These are phyloP conservation scores for Solioccasus polychromus DNA, from an alignment of 768 basidiomycete species.

Conservation along the genomic window DNA sequence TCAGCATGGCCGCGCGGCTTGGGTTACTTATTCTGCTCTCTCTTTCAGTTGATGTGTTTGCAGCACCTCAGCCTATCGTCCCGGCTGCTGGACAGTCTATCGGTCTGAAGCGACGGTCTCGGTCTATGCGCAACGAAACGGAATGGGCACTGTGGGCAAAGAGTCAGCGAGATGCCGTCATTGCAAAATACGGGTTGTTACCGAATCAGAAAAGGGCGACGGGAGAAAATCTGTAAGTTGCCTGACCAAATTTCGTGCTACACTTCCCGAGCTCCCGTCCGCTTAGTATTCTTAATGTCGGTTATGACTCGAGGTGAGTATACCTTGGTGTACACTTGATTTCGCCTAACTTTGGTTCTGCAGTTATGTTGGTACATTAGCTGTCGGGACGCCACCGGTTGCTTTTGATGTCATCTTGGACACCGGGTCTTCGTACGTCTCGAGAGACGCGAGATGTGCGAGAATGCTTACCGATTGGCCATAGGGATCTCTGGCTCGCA, in stretches of 20 bases:
- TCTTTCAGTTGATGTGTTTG: conserved; percentile 11
- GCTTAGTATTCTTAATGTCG: conserved; percentile 58
- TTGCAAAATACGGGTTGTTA: conserved; percentile 45
- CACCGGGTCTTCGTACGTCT: conserved; percentile 42
- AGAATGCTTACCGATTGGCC: conserved; percentile 21
- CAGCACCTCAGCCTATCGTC: conserved; percentile 4
- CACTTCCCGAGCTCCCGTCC: conserved; percentile 2
- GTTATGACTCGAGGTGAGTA: conserved; percentile 56
- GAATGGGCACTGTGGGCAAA: conserved; percentile 40
- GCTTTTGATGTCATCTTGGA: conserved; percentile 51
- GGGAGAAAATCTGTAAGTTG: conserved; percentile 47
- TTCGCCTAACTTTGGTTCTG: neutral
- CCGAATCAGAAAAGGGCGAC: conserved; percentile 36
- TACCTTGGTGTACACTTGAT: neutral
- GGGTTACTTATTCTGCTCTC: conserved; percentile 10
- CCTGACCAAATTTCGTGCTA: neutral
- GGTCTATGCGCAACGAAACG: conserved; percentile 11
- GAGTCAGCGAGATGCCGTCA: conserved; percentile 40
- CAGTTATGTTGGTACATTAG: conserved; percentile 36
- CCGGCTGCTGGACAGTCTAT: conserved; percentile 22
- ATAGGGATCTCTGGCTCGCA: conserved; percentile 51
- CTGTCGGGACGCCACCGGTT: conserved; percentile 44
- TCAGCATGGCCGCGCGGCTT: conserved; percentile 11
- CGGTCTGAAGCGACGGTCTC: conserved; percentile 15
- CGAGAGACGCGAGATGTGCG: neutral